phyloP scores from a whole-genome alignment of 257 asterid genomes.

The Datura wrightii region DNA sequence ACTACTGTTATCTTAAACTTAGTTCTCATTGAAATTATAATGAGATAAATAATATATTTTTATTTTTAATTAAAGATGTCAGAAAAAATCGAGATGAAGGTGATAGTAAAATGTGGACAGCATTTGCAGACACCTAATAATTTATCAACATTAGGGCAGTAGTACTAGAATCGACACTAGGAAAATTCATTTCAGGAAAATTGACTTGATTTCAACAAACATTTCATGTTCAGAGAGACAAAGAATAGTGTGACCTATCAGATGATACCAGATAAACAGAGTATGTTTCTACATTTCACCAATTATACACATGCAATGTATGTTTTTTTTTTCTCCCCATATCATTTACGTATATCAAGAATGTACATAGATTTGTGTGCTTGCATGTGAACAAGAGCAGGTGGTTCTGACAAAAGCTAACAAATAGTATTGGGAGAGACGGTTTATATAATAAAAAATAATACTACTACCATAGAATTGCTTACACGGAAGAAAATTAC shows the following conservation, averaged over 20 bases:
- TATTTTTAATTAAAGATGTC: too few species aligned
- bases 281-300: background rate
- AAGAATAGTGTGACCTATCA: background rate
- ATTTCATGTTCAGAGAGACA: slow-evolving; percentile 11
- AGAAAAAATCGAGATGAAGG: too few species aligned
- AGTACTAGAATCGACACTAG: background rate
- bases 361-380: background rate
- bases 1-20: too few species aligned
- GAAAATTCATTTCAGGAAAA: background rate
- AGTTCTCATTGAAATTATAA: too few species aligned
- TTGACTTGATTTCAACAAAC: background rate
- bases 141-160: too few species aligned
- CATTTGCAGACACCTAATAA: too few species aligned
- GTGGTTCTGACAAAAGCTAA: background rate
- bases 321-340: background rate
- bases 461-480: too few species aligned
- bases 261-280: background rate
- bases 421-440: background rate
- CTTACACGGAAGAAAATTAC: too few species aligned
- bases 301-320: slow-evolving; percentile 24
- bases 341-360: background rate
- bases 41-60: too few species aligned
- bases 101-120: too few species aligned
- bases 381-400: background rate
- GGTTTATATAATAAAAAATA: too few species aligned